Evolutionary conservation across 73 alveolate genomes (phyloP).

Genomic region (Blepharisma japonicum): DNA sequence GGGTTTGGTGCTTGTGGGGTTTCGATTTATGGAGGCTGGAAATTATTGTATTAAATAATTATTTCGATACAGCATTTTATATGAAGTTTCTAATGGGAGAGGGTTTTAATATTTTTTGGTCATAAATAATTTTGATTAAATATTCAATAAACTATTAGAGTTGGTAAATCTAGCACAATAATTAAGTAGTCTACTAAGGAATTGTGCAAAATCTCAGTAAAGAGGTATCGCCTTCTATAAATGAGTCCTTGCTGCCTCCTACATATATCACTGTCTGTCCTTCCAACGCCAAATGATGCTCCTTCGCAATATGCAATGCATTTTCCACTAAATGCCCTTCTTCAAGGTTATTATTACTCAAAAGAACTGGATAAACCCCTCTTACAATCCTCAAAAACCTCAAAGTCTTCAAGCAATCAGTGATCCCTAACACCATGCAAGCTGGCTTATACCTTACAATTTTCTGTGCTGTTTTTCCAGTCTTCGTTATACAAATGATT

Average conservation of each 20-base stretch:
- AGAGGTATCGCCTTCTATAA: constrained; percentile 26
- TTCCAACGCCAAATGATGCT: not conserved
- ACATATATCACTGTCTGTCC: not conserved
- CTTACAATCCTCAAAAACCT: constrained; percentile 17
- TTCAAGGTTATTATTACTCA: not conserved
- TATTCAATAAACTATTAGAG: too few relatives aligned
- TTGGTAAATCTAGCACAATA: too few relatives aligned
- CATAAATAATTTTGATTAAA: too few relatives aligned
- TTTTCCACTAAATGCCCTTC: not conserved
- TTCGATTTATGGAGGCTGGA: too few relatives aligned
- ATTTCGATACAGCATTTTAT: too few relatives aligned
- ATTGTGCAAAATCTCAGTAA: too few relatives aligned
- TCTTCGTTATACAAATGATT: constrained; percentile 7
- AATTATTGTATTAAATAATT: too few relatives aligned
- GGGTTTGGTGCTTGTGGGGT: too few relatives aligned
- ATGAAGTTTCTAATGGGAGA: too few relatives aligned
- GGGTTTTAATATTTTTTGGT: too few relatives aligned
- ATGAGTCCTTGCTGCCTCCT: constrained; percentile 7
- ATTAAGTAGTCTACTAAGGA: too few relatives aligned
- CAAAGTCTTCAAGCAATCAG: constrained; percentile 13
- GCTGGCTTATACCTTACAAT: constrained; percentile 30
- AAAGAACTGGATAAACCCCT: constrained; percentile 34
- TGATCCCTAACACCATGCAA: constrained; percentile 27
- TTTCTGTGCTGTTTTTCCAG: constrained; percentile 13
- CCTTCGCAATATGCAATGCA: not conserved